Evolutionary conservation across 2,329 filamentous ascomycete species (phyloP).

Genomic region (Colletotrichum caudatum): DNA sequence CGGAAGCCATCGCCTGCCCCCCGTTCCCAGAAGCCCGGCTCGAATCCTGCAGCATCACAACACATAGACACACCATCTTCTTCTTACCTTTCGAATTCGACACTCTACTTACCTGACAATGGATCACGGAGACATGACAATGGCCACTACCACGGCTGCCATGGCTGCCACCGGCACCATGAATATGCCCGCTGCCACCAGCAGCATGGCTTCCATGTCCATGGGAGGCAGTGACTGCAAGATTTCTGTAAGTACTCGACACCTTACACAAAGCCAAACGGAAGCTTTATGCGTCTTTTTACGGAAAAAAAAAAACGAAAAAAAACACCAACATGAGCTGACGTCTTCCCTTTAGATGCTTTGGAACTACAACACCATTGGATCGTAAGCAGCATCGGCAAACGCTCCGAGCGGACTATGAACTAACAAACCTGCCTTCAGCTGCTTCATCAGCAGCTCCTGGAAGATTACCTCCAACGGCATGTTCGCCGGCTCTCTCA

Average conservation of each 20-base stretch:
- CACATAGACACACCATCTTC: not conserved
- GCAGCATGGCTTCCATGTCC: conserved; percentile 35
- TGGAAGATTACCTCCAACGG: conserved; percentile 68
- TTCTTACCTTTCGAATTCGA: not conserved
- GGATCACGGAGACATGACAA: conserved; percentile 36
- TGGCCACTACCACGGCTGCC: conserved; percentile 24
- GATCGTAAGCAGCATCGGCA: conserved; percentile 76
- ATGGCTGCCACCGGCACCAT: conserved; percentile 38
- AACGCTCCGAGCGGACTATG: conserved; percentile 46
- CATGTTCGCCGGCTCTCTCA: conserved; percentile 84
- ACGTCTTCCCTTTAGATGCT: conserved; percentile 69
- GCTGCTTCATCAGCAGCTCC: conserved; percentile 7
- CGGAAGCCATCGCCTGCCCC: not conserved
- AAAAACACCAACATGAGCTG: conserved; percentile 14
- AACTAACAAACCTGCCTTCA: not conserved
- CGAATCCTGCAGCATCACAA: not conserved
- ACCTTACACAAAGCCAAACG: not conserved
- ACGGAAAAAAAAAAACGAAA: too few species aligned
- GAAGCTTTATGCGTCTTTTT: too few species aligned
- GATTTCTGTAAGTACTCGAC: conserved; percentile 54
- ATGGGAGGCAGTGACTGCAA: conserved; percentile 52
- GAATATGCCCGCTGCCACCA: conserved; percentile 34
- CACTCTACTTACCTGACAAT: not conserved
- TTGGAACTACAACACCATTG: conserved; percentile 81
- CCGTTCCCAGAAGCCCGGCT: not conserved